Evolutionary conservation across 371 early-diverging fungal species (phyloP), one percentile per base, ranked within the genome.

Genomic region (Mortierella sp.): DNA sequence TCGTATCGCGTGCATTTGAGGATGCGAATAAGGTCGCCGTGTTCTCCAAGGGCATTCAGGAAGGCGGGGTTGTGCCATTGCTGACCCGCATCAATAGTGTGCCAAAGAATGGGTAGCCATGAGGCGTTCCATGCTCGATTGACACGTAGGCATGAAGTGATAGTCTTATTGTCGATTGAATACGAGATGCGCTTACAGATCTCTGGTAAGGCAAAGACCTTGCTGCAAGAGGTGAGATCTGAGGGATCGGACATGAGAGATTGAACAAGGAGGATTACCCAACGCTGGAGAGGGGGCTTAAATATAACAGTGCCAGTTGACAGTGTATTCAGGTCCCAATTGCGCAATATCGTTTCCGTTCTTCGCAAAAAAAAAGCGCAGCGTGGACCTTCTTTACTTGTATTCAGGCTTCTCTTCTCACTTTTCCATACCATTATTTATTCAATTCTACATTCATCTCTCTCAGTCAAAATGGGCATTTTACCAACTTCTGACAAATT

Each of bases 31-130:
- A 78, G 58, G 55, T 73, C 78, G 16, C 74, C 72, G 16, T 78
- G 78, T 26, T 26, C 32, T 4, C 62, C 39, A 30, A 78, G 70
- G 1, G 78, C 57, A 20, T 58, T 28, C 16, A n/a, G 62, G 58
- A 78, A 78, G 4, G 37, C 22, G 0, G 30, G 32, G 49, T 70
- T 28, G 18, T 14, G n/a, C 78, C 78, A 78, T 12, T 77, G 77
- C 9, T 14, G n/a, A 1, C 73, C 70, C 16, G 65, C 62, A 47
- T 78, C 78, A 45, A 78, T 78, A 26, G 64, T 66, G 39, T 66
- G 67, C 78, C 78, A 78, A 51, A 78, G 26, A 43, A 70, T 66
- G 24, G 78, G 78, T 16, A 78, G 55, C 73, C 73, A 78, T 11
- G 54, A 61, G 5, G 62, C 20, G 35, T 73, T 47, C 74, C 78